Percentiles rank a stretch among this genome's conserved stretches.
phyloP scores from a whole-genome alignment of 2,329 filamentous ascomycete genomes.

The Microcyclospora pomicola region DNA sequence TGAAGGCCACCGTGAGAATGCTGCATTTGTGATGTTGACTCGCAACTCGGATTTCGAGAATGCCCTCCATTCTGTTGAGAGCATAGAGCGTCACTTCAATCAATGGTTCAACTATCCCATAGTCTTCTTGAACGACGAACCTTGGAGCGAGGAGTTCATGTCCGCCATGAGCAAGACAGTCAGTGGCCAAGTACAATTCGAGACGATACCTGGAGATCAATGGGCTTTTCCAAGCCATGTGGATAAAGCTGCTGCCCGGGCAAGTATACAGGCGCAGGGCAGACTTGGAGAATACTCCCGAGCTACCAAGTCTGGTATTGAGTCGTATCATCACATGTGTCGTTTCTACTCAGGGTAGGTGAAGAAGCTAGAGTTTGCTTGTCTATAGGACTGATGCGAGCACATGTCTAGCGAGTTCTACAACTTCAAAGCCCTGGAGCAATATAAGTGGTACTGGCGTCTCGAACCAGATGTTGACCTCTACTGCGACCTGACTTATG shows the following conservation, averaged over 20 bases:
- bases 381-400: too few relatives aligned
- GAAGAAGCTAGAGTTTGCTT: too few relatives aligned
- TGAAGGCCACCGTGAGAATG: constrained; percentile 66
- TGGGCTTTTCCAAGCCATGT: constrained; percentile 98
- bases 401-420: constrained; percentile 22
- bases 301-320: not conserved
- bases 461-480: constrained; percentile 47
- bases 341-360: constrained; percentile 22
- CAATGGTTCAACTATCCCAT: constrained; percentile 98
- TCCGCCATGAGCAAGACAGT: constrained; percentile 80
- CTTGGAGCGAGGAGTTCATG: constrained; percentile 92
- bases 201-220: constrained; percentile 77
- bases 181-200: constrained; percentile 78
- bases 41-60: constrained; percentile 93
- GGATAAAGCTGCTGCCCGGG: constrained; percentile 81
- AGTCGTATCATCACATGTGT: constrained; percentile 26
- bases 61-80: constrained; percentile 92
- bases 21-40: constrained; percentile 87
- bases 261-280: constrained; percentile 92
- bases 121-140: constrained; percentile 93
- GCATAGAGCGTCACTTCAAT: constrained; percentile 97
- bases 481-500: constrained; percentile 34
- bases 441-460: constrained; percentile 48
- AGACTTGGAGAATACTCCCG: constrained; percentile 98
- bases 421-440: constrained; percentile 25